Percentiles rank a stretch among this genome's conserved stretches.
phyloP scores from a whole-genome alignment of 495 filamentous ascomycete species.

The Penicillium fimorum region DNA sequence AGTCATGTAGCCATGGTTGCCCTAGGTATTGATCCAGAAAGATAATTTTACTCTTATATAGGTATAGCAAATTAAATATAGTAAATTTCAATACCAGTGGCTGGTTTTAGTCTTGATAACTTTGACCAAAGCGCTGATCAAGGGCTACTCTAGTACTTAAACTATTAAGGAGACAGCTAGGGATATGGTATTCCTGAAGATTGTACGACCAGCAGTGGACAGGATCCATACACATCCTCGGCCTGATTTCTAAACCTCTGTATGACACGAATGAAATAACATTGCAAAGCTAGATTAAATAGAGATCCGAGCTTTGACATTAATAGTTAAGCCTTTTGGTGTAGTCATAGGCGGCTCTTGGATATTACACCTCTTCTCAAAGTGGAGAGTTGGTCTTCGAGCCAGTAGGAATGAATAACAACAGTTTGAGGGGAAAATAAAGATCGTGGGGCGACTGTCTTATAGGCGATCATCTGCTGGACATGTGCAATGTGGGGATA shows the following conservation, averaged over 20 bases:
- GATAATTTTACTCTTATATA: background rate
- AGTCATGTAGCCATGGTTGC: background rate
- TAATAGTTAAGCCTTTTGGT: background rate
- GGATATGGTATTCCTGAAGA: background rate
- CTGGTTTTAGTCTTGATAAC: background rate
- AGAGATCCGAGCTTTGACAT: background rate
- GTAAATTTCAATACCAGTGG: too few relatives aligned
- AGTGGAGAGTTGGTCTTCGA: background rate
- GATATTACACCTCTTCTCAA: background rate
- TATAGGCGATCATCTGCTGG: background rate
- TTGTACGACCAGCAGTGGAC: background rate
- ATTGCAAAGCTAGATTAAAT: background rate
- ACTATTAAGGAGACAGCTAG: background rate
- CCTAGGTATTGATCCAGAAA: background rate
- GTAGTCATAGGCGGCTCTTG: background rate
- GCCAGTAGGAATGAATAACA: background rate
- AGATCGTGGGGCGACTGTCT: background rate
- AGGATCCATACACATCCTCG: background rate
- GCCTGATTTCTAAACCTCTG: background rate
- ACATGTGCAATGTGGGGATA: background rate
- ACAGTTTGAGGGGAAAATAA: background rate
- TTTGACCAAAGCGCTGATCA: background rate
- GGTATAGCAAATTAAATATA: background rate
- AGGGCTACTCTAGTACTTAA: background rate
- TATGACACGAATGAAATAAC: background rate